Percentiles rank a stretch among this genome's conserved stretches.
These are phyloP conservation scores for Endoconidiophora polonica DNA, from an alignment of 2,329 filamentous ascomycete species.

Conservation along the genomic window DNA sequence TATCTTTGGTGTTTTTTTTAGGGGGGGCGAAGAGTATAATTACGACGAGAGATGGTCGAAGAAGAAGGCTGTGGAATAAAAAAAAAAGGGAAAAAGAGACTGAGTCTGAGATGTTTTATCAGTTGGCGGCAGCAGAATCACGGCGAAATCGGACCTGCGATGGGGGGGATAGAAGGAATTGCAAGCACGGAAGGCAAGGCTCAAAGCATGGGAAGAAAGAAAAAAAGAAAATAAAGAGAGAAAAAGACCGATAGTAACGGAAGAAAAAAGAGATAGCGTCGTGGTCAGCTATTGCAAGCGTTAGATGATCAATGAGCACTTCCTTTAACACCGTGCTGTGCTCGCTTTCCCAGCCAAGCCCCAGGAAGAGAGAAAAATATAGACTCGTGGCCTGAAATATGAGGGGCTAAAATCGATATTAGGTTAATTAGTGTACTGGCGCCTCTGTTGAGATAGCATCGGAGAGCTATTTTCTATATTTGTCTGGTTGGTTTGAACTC, in stretches of 20 bases:
- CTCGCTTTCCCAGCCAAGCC: neutral
- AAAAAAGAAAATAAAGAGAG: neutral
- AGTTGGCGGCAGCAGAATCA: conserved; percentile 1
- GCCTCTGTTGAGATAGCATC: neutral
- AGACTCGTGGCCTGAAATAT: conserved; percentile 8
- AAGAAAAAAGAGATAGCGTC: neutral
- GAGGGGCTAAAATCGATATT: conserved; percentile 1
- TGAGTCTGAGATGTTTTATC: neutral
- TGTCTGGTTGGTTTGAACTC: too few relatives aligned
- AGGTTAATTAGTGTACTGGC: too few relatives aligned
- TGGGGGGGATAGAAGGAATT: conserved; percentile 1
- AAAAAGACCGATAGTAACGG: conserved; percentile 5
- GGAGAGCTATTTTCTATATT: too few relatives aligned
- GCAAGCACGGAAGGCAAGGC: conserved; percentile 2
- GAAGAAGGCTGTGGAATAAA: neutral
- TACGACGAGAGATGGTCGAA: neutral
- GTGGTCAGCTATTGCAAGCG: too few relatives aligned
- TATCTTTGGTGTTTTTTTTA: conserved; percentile 1
- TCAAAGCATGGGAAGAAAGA: conserved; percentile 3
- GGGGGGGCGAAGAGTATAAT: neutral
- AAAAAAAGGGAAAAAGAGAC: conserved; percentile 1
- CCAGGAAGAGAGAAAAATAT: neutral
- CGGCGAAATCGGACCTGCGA: conserved; percentile 11
- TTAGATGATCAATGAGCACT: neutral
- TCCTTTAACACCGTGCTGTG: too few relatives aligned